Evolutionary conservation across 2,329 filamentous ascomycete species (phyloP), one percentile per base, ranked within the genome.

Genomic region (Aspergillus hiratsukae): DNA sequence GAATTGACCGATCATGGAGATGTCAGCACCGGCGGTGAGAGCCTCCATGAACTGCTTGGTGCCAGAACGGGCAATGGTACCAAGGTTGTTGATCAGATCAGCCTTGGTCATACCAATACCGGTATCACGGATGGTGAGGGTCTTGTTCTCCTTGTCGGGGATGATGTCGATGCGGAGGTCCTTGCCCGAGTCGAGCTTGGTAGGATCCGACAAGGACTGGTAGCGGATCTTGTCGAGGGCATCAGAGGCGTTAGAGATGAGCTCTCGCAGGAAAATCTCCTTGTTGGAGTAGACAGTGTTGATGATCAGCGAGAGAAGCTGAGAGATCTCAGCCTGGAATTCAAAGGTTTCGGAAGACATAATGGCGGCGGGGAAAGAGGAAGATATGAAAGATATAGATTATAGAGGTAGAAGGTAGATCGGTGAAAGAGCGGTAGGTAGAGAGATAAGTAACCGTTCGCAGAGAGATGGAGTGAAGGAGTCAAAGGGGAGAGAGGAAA

Each of bases 1-100:
- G 79, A 99, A 99, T 83, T 99, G 94, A 75, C 94, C 94, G 78
- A 99, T 99, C 94, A 99, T 97, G 81, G 94, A 97, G 69, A 99
- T 94, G 80, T 99, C 94, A 76, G 94, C 94, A 83, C 94, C 94
- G 66, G 94, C 94, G 69, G 91, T 93, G 69, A 99, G 87, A 64
- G 94, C 94, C 86, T 99, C 94, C 94, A 99, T 99, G 82, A 99
- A 99, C 83, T 97, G 94, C 88, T 99, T 99, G 80, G 94, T 99
- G 66, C 94, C 94, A 61, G 94, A 99, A 76, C 94, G 91, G 76
- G 94, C 94, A 79, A 99, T 99, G 70, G 94, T 99, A 84, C 94
- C 94, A 67, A 99, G 87, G 86, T 99, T 99, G 89, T 99, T 99
- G 84, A 99, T 93, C 63, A 99, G 87, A 78, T 99, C 94, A 84